Percentiles rank a stretch among this genome's conserved stretches.
phyloP scores from a whole-genome alignment of 2,329 filamentous ascomycete species.

The Torrubiella hemipterigena region DNA sequence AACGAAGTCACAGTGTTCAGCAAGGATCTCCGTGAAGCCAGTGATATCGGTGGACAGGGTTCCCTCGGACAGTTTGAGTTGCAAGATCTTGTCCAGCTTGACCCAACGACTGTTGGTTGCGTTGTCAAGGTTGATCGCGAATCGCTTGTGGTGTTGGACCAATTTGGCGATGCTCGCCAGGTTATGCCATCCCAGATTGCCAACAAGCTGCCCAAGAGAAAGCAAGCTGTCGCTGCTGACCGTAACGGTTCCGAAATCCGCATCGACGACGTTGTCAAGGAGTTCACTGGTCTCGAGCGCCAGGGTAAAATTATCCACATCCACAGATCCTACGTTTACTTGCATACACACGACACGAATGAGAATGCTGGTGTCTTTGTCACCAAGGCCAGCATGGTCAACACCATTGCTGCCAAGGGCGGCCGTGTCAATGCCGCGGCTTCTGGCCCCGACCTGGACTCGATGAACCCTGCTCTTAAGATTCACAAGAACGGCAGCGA shows the following conservation, averaged over 20 bases:
- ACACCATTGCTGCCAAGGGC: constrained; percentile 88
- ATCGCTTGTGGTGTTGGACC: constrained; percentile 78
- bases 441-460: constrained; percentile 64
- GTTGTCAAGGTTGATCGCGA: constrained; percentile 94
- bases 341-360: constrained; percentile 70
- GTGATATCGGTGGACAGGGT: constrained; percentile 78
- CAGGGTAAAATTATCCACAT: constrained; percentile 89
- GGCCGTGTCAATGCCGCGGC: constrained; percentile 55
- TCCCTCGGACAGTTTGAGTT: constrained; percentile 81
- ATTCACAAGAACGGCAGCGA: constrained; percentile 47
- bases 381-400: constrained; percentile 71
- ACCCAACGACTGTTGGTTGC: constrained; percentile 83
- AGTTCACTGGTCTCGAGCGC: constrained; percentile 73
- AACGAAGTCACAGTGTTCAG: constrained; percentile 95
- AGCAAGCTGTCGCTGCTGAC: constrained; percentile 81
- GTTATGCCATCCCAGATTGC: constrained; percentile 85
- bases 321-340: constrained; percentile 82
- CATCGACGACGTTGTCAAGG: constrained; percentile 82
- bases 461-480: constrained; percentile 88
- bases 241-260: constrained; percentile 88
- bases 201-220: constrained; percentile 73
- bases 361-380: constrained; percentile 90
- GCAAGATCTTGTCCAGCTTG: constrained; percentile 87
- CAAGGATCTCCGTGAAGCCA: constrained; percentile 87
- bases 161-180: constrained; percentile 71